A percentile compares a stretch with the other conserved stretches of the same genome.
Conservation (phyloP, 306 rosid genomes). For the Senna siamea region DNA sequence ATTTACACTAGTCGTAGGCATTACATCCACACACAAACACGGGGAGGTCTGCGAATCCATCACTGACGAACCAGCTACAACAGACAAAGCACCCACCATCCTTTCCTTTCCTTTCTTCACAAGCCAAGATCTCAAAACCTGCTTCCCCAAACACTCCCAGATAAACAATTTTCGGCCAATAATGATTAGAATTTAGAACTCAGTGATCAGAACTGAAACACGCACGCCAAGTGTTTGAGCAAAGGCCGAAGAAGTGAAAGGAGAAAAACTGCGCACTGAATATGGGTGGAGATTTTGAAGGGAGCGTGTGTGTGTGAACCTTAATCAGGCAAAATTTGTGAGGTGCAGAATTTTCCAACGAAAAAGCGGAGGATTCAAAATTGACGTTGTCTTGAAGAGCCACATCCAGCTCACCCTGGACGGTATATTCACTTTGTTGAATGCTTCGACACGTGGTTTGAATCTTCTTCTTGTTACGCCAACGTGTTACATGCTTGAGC, state of each 20-base stretch:
- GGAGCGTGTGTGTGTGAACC: slow-evolving; percentile 48
- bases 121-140: slow-evolving; percentile 7
- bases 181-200: background rate
- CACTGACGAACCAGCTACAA: slow-evolving; percentile 73
- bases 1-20: slow-evolving; percentile 63
- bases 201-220: slow-evolving; percentile 41
- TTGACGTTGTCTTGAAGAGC: slow-evolving; percentile 18
- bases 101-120: slow-evolving; percentile 12
- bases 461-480: background rate
- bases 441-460: slow-evolving; percentile 51
- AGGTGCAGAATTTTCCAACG: slow-evolving; percentile 59
- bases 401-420: slow-evolving; percentile 24
- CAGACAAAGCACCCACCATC: slow-evolving; percentile 78
- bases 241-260: slow-evolving; percentile 38
- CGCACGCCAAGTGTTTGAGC: slow-evolving; percentile 37
- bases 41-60: slow-evolving; percentile 87
- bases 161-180: background rate
- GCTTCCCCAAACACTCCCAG: slow-evolving; percentile 26
- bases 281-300: slow-evolving; percentile 46
- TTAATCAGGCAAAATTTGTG: slow-evolving; percentile 58
- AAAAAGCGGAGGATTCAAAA: slow-evolving; percentile 40
- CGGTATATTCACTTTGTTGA: slow-evolving; percentile 38
- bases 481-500: too few species aligned
- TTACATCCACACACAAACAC: slow-evolving; percentile 82
- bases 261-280: slow-evolving; percentile 33